Conservation (phyloP, 257 asterid species). For the Thymus quinquecostatus region DNA sequence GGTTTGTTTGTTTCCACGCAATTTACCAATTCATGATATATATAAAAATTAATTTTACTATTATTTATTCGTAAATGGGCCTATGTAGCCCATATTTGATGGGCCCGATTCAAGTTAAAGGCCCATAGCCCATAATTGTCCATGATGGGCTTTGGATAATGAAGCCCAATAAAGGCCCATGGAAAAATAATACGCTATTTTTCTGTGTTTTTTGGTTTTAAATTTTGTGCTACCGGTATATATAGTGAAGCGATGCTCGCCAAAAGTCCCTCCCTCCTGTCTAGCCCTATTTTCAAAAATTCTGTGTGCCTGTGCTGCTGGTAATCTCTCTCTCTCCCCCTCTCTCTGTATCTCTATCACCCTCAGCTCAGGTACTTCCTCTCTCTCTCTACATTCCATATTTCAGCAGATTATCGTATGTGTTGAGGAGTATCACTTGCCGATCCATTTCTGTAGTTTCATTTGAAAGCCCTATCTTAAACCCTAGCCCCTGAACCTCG, state of each 20-base stretch:
- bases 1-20: neutral
- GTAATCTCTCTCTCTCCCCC: conserved; percentile 9
- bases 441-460: neutral
- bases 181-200: neutral
- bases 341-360: neutral
- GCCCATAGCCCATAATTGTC: neutral
- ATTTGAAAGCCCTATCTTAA: conserved; percentile 10
- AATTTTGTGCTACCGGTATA: neutral
- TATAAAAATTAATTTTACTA: no score
- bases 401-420: neutral
- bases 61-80: neutral
- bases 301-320: conserved; percentile 22
- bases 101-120: neutral
- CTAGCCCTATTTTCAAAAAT: conserved; percentile 39
- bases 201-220: neutral
- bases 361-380: conserved; percentile 27
- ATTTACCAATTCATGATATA: neutral
- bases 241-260: neutral
- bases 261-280: conserved; percentile 21
- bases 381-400: conserved; percentile 22
- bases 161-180: conserved; percentile 21
- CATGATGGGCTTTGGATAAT: neutral
- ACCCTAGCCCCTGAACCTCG: conserved; percentile 37
- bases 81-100: neutral
- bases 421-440: neutral